Conservation (phyloP, 768 basidiomycete genomes). For the Amanita subjunquillea region DNA sequence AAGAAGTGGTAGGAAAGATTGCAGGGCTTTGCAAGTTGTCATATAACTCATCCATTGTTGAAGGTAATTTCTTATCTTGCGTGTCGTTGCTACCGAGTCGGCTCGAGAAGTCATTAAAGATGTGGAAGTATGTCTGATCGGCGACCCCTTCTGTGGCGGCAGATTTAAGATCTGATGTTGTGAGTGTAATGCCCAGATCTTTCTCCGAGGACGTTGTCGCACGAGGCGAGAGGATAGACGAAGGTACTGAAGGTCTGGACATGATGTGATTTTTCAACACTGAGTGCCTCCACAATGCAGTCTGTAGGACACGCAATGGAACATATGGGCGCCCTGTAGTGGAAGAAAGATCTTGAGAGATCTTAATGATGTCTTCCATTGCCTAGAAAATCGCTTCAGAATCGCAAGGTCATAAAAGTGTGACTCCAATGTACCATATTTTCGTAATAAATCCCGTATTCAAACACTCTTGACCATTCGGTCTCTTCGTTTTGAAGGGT, state of each 20-base stretch:
- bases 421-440: slow-evolving; percentile 56
- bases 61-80: slow-evolving; percentile 24
- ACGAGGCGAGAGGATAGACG: slow-evolving; percentile 23
- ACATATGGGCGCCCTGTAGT: slow-evolving; percentile 62
- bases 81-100: slow-evolving; percentile 65
- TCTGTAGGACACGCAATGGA: slow-evolving; percentile 54
- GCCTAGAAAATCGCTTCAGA: slow-evolving; percentile 30
- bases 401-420: slow-evolving; percentile 6
- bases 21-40: slow-evolving; percentile 24
- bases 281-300: slow-evolving; percentile 73
- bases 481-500: slow-evolving; percentile 53
- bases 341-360: slow-evolving; percentile 70
- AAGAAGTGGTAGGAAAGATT: slow-evolving; percentile 14
- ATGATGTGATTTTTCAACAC: slow-evolving; percentile 53
- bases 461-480: slow-evolving; percentile 63
- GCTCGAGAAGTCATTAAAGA: slow-evolving; percentile 58
- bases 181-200: slow-evolving; percentile 56
- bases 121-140: slow-evolving; percentile 44
- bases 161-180: slow-evolving; percentile 40
- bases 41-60: slow-evolving; percentile 67
- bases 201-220: slow-evolving; percentile 36
- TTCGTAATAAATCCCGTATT: slow-evolving; percentile 70
- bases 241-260: slow-evolving; percentile 22
- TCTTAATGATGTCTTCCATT: slow-evolving; percentile 67
- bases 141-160: slow-evolving; percentile 14